Conservation (phyloP, 1,139 yeast species). For the Torulaspora pretoriensis region DNA sequence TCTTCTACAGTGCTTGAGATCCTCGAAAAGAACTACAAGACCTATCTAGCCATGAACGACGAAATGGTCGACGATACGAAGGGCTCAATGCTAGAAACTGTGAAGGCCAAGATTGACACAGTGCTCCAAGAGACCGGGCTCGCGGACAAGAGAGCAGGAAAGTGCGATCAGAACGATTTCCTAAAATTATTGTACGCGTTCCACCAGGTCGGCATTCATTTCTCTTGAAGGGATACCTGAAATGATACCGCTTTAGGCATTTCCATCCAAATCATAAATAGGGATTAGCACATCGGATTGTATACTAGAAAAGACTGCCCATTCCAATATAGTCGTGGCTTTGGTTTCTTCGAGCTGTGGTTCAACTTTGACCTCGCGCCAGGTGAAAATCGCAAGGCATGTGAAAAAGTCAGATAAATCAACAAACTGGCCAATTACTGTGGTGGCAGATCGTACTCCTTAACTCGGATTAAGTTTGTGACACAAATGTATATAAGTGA, state of each 20-base stretch:
- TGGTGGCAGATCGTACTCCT: conserved; percentile 1
- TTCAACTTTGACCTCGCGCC: neutral
- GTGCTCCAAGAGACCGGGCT: conserved; percentile 77
- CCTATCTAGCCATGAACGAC: conserved; percentile 61
- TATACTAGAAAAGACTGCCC: conserved; percentile 3
- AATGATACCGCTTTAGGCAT: neutral
- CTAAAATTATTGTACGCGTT: conserved; percentile 82
- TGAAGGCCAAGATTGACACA: conserved; percentile 52
- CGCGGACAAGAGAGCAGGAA: conserved; percentile 84
- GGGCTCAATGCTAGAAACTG: conserved; percentile 48
- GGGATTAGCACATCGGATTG: conserved; percentile 3
- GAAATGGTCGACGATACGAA: conserved; percentile 40
- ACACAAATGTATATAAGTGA: no score
- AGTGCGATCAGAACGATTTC: conserved; percentile 93
- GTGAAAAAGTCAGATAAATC: conserved; percentile 2
- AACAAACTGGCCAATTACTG: neutral
- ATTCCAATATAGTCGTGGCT: neutral
- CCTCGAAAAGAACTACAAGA: conserved; percentile 81
- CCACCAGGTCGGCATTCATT: conserved; percentile 96
- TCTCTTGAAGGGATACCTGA: conserved; percentile 49
- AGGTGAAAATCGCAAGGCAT: neutral
- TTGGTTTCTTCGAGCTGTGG: conserved; percentile 1
- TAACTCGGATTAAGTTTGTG: no score
- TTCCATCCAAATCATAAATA: neutral
- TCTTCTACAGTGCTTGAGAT: conserved; percentile 77